These are phyloP conservation scores for Acanthamoeba polyphaga DNA, from an alignment of 208 protist species.

Conservation along the genomic window DNA sequence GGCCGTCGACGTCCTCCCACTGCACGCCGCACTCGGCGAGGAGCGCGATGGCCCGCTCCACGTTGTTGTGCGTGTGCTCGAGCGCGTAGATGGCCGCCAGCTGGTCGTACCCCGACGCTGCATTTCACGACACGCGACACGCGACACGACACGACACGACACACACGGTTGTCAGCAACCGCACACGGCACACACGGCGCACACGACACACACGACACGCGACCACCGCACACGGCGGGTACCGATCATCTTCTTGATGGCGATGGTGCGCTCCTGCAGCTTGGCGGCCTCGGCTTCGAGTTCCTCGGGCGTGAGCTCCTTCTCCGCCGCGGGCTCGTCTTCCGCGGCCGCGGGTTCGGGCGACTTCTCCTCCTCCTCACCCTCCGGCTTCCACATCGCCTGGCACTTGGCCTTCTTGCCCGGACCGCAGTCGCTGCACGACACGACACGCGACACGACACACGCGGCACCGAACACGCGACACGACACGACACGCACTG, in stretches of 20 bases:
- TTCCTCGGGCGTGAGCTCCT: not conserved
- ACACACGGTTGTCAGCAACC: no score
- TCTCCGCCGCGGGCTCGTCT: not conserved
- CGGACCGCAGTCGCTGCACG: not conserved
- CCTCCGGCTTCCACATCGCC: not conserved
- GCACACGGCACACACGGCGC: no score
- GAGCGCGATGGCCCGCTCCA: not conserved
- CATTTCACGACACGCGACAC: not conserved
- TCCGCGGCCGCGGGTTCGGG: not conserved
- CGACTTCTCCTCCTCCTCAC: not conserved
- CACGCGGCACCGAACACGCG: no score
- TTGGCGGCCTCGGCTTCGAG: not conserved
- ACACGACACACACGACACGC: not conserved
- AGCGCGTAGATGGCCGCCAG: slow-evolving; percentile 45
- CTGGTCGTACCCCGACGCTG: slow-evolving; percentile 16
- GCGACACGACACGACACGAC: no score
- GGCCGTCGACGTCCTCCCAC: not conserved
- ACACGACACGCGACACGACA: no score
- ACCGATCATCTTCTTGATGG: slow-evolving; percentile 58
- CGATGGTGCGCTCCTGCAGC: slow-evolving; percentile 48
- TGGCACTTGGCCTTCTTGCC: not conserved
- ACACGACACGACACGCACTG: no score
- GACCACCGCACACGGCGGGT: not conserved
- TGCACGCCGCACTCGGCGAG: slow-evolving; percentile 23
- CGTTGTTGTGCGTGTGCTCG: slow-evolving; percentile 31